phyloP scores from a whole-genome alignment of 371 early-diverging fungal genomes.

The Apophysomyces ossiformis region DNA sequence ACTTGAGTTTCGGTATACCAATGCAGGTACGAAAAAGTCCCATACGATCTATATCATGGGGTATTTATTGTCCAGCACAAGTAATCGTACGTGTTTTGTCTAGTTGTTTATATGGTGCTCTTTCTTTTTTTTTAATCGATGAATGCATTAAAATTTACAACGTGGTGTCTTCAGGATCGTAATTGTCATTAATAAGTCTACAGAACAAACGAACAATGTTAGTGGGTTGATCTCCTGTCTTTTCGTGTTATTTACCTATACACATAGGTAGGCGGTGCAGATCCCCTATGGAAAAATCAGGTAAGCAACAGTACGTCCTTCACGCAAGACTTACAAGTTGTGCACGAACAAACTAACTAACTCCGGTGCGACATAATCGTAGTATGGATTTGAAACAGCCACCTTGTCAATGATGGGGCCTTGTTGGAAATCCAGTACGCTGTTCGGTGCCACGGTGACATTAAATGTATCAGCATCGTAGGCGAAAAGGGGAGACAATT shows the following conservation, averaged over 20 bases:
- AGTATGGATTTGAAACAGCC: constrained; percentile 83
- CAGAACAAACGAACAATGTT: constrained; percentile 45
- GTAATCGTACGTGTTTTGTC: neutral
- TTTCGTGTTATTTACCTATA: constrained; percentile 30
- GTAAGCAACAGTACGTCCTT: constrained; percentile 5
- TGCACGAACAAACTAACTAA: constrained; percentile 90
- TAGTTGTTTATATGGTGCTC: neutral
- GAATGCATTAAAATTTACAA: constrained; percentile 25
- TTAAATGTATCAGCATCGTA: constrained; percentile 87
- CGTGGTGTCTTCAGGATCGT: constrained; percentile 61
- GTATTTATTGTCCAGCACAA: no score
- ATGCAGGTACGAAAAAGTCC: no score
- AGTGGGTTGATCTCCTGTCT: neutral
- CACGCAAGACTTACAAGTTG: constrained; percentile 70
- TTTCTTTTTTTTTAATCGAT: neutral
- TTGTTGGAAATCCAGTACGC: constrained; percentile 81
- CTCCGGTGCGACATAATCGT: constrained; percentile 91
- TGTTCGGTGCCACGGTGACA: constrained; percentile 76
- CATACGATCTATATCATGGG: no score
- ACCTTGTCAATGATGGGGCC: constrained; percentile 79
- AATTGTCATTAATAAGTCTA: constrained; percentile 80
- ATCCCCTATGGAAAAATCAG: constrained; percentile 27
- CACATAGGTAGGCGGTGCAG: constrained; percentile 56
- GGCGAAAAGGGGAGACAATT: constrained; percentile 87
- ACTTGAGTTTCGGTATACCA: no score